Evolutionary conservation across 257 asterid genomes (phyloP).

Genomic region (Jasminum sambac): DNA sequence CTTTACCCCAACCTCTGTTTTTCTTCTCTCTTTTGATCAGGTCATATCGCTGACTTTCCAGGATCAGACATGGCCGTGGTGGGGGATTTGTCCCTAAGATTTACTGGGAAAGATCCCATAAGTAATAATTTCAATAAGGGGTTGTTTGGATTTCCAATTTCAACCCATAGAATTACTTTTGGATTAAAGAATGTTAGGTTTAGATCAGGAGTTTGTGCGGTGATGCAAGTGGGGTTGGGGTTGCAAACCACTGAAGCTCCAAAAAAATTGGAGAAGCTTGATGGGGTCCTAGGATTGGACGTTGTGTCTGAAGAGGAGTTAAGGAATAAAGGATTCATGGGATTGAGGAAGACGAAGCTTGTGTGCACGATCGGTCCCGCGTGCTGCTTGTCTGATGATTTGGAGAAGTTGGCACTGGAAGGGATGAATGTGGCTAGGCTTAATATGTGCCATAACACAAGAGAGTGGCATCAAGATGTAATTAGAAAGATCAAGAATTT

Average conservation of each 20-base stretch:
- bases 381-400: conserved; percentile 55
- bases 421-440: conserved; percentile 94
- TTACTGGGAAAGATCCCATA: conserved; percentile 34
- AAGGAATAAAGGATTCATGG: conserved; percentile 74
- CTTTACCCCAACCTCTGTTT: neutral
- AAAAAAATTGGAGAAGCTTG: conserved; percentile 29
- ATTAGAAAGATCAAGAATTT: conserved; percentile 68
- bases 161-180: conserved; percentile 25
- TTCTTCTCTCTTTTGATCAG: neutral
- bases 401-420: conserved; percentile 73
- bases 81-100: conserved; percentile 46
- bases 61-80: conserved; percentile 50
- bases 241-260: conserved; percentile 36
- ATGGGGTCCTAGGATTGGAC: conserved; percentile 52
- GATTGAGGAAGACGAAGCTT: conserved; percentile 84
- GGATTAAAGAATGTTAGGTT: conserved; percentile 20
- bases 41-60: conserved; percentile 4
- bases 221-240: conserved; percentile 56
- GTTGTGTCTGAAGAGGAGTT: conserved; percentile 69
- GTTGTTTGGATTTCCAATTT: conserved; percentile 38
- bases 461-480: conserved; percentile 77
- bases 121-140: conserved; percentile 35
- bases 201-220: conserved; percentile 36
- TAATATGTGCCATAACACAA: conserved; percentile 75
- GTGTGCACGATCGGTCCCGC: conserved; percentile 90